A percentile compares a stretch with the other conserved stretches of the same genome.
These are phyloP conservation scores for Podospora bellae-mahoneyi DNA, from an alignment of 495 filamentous ascomycete genomes.

Conservation along the genomic window DNA sequence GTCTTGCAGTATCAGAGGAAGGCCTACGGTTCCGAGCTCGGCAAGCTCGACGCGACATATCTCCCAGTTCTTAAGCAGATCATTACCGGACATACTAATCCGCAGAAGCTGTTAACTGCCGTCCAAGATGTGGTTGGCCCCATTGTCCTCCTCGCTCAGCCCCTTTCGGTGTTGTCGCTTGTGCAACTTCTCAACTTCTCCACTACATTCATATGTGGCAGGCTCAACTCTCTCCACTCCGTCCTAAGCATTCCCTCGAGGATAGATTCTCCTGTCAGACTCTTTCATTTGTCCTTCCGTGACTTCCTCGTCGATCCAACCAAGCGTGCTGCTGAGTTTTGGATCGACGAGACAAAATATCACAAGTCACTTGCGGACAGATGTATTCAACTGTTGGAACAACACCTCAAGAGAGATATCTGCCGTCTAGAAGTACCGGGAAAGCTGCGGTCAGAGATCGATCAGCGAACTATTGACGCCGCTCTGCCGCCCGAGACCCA, in stretches of 20 bases:
- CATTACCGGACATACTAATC: too few relatives aligned
- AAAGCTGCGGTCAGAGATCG: slow-evolving; percentile 21
- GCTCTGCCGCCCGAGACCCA: slow-evolving; percentile 29
- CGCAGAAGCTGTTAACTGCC: too few relatives aligned
- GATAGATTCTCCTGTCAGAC: slow-evolving; percentile 29
- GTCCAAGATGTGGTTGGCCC: slow-evolving; percentile 27
- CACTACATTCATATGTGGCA: slow-evolving; percentile 12
- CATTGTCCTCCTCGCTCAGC: slow-evolving; percentile 31
- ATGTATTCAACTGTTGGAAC: slow-evolving; percentile 38
- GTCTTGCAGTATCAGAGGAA: too few relatives aligned
- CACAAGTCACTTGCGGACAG: slow-evolving; percentile 21
- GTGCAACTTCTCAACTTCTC: slow-evolving; percentile 20
- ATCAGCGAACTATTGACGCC: slow-evolving; percentile 22
- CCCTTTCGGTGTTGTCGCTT: slow-evolving; percentile 32
- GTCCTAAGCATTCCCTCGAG: slow-evolving; percentile 38
- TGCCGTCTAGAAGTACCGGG: slow-evolving; percentile 37
- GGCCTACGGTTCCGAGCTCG: too few relatives aligned
- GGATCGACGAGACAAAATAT: slow-evolving; percentile 31
- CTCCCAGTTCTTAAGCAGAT: too few relatives aligned
- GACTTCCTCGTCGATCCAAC: slow-evolving; percentile 48
- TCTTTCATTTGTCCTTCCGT: slow-evolving; percentile 51
- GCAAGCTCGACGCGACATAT: too few relatives aligned
- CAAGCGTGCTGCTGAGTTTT: slow-evolving; percentile 33
- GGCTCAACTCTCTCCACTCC: slow-evolving; percentile 32
- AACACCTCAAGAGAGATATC: slow-evolving; percentile 37